Conservation (phyloP, 208 protist genomes). For the Leishmania gerbilli region DNA sequence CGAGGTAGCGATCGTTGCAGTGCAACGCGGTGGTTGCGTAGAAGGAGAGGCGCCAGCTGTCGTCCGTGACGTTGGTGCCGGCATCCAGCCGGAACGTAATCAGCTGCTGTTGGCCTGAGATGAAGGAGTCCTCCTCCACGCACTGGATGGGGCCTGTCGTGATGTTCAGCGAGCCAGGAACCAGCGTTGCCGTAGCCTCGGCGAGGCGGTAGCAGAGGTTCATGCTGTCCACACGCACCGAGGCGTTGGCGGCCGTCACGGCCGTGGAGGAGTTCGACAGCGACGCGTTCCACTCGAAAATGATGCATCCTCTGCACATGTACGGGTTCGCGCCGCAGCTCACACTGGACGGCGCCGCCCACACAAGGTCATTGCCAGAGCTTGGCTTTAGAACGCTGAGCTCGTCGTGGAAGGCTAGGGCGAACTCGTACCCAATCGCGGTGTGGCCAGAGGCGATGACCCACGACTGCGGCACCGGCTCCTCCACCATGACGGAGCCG, state of each 20-base stretch:
- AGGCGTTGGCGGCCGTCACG: constrained; percentile 41
- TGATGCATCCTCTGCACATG: constrained; percentile 56
- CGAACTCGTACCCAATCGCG: constrained; percentile 55
- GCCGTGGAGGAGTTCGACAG: constrained; percentile 39
- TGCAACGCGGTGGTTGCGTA: constrained; percentile 47
- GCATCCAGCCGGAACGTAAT: constrained; percentile 63
- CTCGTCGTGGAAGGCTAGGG: constrained; percentile 55
- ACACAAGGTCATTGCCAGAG: constrained; percentile 50
- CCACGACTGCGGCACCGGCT: constrained; percentile 54
- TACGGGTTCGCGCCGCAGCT: constrained; percentile 59
- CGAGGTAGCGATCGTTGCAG: constrained; percentile 61
- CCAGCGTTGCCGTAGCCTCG: constrained; percentile 60
- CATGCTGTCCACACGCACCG: constrained; percentile 50
- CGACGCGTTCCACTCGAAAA: constrained; percentile 49
- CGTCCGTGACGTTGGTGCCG: constrained; percentile 48
- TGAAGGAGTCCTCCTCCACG: constrained; percentile 48
- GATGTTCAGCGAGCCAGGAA: constrained; percentile 52
- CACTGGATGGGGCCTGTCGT: constrained; percentile 65
- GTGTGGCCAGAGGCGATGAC: constrained; percentile 26
- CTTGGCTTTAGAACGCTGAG: constrained; percentile 38
- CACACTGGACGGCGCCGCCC: constrained; percentile 58
- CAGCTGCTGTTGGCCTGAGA: constrained; percentile 59
- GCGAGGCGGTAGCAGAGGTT: constrained; percentile 81
- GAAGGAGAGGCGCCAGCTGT: constrained; percentile 84
- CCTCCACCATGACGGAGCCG: constrained; percentile 50